Percentiles rank a stretch among this genome's conserved stretches.
These are phyloP conservation scores for Caryopteris hybrid DNA, from an alignment of 305 asterid species.

Conservation along the genomic window DNA sequence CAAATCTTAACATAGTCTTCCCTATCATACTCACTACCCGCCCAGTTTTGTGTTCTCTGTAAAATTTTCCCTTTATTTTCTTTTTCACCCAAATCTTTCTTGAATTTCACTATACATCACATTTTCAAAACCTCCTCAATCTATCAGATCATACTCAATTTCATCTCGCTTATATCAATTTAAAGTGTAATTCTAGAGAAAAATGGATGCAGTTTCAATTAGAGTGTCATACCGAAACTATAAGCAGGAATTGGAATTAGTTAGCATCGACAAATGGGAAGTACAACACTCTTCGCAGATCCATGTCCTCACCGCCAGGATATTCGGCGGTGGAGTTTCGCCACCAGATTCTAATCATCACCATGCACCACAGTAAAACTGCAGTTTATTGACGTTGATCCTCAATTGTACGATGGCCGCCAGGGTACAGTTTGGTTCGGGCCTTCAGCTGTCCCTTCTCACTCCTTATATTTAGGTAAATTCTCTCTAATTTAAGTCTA, in stretches of 20 bases:
- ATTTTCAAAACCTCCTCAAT: conserved; percentile 14
- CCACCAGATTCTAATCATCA: conserved; percentile 30
- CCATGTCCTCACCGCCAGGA: conserved; percentile 34
- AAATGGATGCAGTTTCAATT: conserved; percentile 84
- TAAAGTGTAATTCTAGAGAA: background rate
- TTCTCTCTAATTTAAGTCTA: background rate
- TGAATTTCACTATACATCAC: background rate
- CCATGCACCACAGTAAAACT: conserved; percentile 32
- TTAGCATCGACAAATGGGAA: conserved; percentile 44
- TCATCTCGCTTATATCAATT: conserved; percentile 19
- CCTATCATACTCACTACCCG: background rate
- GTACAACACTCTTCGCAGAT: conserved; percentile 44
- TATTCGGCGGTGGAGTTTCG: conserved; percentile 30
- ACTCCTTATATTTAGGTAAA: conserved; percentile 96
- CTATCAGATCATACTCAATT: conserved; percentile 23
- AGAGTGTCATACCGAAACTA: conserved; percentile 73
- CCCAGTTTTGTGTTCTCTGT: too few relatives aligned
- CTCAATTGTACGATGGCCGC: conserved; percentile 97
- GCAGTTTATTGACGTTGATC: conserved; percentile 61
- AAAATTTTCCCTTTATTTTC: too few relatives aligned
- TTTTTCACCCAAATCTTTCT: background rate
- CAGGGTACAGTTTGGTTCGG: conserved; percentile 99
- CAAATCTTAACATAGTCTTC: background rate
- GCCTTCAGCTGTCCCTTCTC: conserved; percentile 93
- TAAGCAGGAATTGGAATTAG: conserved; percentile 83